Percentiles rank a stretch among this genome's conserved stretches.
phyloP scores from a whole-genome alignment of 2,329 filamentous ascomycete genomes.

The Sporothrix brasiliensis region DNA sequence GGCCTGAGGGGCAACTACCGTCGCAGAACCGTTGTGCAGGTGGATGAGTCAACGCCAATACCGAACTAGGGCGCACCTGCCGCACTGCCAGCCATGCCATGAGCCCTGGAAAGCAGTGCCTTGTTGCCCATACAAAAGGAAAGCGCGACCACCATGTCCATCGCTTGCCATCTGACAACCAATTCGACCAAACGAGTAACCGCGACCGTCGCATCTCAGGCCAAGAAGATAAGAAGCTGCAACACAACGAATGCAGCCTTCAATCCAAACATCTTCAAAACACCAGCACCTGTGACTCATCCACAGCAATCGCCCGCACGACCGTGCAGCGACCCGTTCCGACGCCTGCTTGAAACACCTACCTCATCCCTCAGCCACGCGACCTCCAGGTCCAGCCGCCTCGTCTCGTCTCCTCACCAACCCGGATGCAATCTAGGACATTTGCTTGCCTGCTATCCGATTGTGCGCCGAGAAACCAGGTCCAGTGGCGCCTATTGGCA shows the following conservation, averaged over 20 bases:
- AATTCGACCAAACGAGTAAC: constrained; percentile 5
- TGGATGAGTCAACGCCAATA: constrained; percentile 32
- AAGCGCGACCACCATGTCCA: constrained; percentile 13
- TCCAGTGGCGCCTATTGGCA: background rate
- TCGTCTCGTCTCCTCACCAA: background rate
- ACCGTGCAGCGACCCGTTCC: constrained; percentile 4
- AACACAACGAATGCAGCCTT: background rate
- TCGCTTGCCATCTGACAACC: background rate
- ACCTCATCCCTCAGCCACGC: background rate
- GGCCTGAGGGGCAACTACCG: constrained; percentile 25
- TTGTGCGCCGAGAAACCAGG: constrained; percentile 14
- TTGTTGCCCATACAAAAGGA: background rate
- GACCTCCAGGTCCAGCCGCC: constrained; percentile 9
- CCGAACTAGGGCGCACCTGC: background rate
- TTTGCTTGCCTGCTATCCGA: background rate
- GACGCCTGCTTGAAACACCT: background rate
- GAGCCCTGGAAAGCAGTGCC: background rate
- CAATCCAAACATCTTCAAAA: background rate
- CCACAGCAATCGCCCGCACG: background rate
- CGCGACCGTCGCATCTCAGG: constrained; percentile 17
- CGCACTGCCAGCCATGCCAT: background rate
- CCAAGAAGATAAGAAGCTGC: constrained; percentile 22
- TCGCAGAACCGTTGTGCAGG: constrained; percentile 29
- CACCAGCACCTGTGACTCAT: constrained; percentile 24
- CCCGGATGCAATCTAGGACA: background rate